Conservation (phyloP, 2,329 filamentous ascomycete species). For the Fusarium mundagurra region DNA sequence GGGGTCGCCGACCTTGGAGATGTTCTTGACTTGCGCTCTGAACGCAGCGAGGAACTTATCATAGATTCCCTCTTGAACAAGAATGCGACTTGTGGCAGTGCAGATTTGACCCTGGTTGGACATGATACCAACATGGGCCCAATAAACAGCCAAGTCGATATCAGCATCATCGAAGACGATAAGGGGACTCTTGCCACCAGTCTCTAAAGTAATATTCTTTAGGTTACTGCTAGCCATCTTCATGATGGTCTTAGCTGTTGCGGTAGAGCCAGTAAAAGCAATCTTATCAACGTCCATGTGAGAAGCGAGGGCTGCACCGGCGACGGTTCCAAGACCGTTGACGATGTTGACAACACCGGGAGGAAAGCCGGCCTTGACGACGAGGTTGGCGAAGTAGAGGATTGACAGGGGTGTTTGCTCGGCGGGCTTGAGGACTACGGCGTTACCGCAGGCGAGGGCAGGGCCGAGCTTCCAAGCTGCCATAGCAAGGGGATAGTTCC, state of each 20-base stretch:
- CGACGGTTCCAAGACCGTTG: conserved; percentile 75
- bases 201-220: conserved; percentile 74
- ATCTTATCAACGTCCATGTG: conserved; percentile 79
- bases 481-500: conserved; percentile 71
- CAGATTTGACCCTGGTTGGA: conserved; percentile 73
- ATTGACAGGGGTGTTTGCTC: conserved; percentile 75
- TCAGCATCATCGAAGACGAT: conserved; percentile 74
- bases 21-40: conserved; percentile 37
- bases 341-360: conserved; percentile 81
- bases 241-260: conserved; percentile 79
- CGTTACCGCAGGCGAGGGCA: conserved; percentile 71
- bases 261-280: conserved; percentile 80
- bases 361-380: conserved; percentile 80
- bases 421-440: conserved; percentile 71
- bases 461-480: conserved; percentile 78
- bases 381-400: conserved; percentile 71
- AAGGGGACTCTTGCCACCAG: conserved; percentile 73
- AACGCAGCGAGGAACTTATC: conserved; percentile 66
- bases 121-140: conserved; percentile 62
- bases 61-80: conserved; percentile 69
- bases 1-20: conserved; percentile 74
- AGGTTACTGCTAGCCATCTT: conserved; percentile 73
- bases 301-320: conserved; percentile 73
- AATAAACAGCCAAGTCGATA: conserved; percentile 73
- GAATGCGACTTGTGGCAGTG: conserved; percentile 70